Evolutionary conservation across 1,139 yeast species (phyloP).

Genomic region (Saccharomyces hybrid): DNA sequence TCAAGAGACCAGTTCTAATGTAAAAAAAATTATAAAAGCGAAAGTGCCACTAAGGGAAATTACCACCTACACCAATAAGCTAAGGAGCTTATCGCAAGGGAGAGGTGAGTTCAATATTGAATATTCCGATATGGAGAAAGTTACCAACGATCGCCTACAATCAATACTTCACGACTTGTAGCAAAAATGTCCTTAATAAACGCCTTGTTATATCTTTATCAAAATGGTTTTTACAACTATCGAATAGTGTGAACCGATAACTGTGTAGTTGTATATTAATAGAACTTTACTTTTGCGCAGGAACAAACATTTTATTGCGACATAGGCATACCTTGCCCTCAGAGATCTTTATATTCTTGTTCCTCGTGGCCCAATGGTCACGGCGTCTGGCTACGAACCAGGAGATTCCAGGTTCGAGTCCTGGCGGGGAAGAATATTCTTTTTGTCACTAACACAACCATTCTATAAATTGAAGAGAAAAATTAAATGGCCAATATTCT

Average conservation of each 20-base stretch:
- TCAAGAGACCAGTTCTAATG: conserved; percentile 25
- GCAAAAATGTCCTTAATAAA: neutral
- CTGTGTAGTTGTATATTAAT: conserved; percentile 3
- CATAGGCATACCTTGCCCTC: neutral
- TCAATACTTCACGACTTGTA: conserved; percentile 29
- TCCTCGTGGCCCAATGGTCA: conserved; percentile 91
- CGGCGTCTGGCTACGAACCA: conserved; percentile 93
- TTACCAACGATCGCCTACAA: conserved; percentile 42
- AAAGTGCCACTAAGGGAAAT: conserved; percentile 80
- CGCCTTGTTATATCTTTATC: neutral
- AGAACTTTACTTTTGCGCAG: neutral
- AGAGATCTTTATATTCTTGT: conserved; percentile 26
- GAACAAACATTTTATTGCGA: neutral
- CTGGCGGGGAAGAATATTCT: conserved; percentile 79
- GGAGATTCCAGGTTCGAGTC: conserved; percentile 94
- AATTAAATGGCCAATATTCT: no score
- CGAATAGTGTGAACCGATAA: neutral
- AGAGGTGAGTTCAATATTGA: conserved; percentile 79
- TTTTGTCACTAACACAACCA: conserved; percentile 18
- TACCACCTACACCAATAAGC: conserved; percentile 76
- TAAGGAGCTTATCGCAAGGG: conserved; percentile 85
- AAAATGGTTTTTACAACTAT: neutral
- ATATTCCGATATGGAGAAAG: conserved; percentile 63
- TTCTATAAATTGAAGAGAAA: no score
- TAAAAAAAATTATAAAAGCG: conserved; percentile 53